Conservation (phyloP, 805 yeast species). For the Candida dajiaensis region DNA sequence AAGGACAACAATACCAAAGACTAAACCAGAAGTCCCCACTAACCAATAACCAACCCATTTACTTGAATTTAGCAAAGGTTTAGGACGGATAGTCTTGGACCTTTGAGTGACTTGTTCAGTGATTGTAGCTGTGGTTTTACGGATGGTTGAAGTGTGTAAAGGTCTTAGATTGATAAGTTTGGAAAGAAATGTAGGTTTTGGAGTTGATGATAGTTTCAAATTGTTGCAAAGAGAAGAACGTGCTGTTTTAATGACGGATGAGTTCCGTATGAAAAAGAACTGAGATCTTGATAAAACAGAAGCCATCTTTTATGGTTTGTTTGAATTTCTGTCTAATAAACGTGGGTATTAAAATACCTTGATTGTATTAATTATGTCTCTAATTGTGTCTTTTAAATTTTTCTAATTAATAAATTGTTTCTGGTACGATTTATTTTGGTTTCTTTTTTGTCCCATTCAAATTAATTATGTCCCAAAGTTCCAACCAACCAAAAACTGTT, state of each 20-base stretch:
- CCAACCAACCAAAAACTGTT: not conserved
- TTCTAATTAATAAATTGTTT: not conserved
- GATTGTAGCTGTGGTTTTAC: not conserved
- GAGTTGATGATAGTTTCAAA: not conserved
- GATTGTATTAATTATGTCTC: no score
- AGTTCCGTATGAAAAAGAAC: slow-evolving; percentile 54
- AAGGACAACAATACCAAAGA: slow-evolving; percentile 91
- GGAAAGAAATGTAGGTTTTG: not conserved
- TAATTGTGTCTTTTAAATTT: no score
- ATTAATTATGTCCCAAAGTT: no score
- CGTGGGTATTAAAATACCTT: no score
- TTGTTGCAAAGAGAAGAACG: not conserved
- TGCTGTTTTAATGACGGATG: slow-evolving; percentile 35
- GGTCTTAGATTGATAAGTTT: not conserved
- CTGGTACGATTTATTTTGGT: not conserved
- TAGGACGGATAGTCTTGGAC: slow-evolving; percentile 7
- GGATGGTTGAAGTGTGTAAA: not conserved
- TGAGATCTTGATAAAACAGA: slow-evolving; percentile 40
- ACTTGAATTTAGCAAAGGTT: slow-evolving; percentile 25
- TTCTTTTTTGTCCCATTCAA: not conserved
- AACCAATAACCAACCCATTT: slow-evolving; percentile 81
- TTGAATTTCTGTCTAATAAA: no score
- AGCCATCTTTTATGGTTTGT: slow-evolving; percentile 9
- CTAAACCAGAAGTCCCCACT: slow-evolving; percentile 78
- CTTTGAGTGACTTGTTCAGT: not conserved